Percentiles rank a stretch among this genome's conserved stretches.
These are phyloP conservation scores for Pleomassaria siparia DNA, from an alignment of 2,329 filamentous ascomycete genomes.

Conservation along the genomic window DNA sequence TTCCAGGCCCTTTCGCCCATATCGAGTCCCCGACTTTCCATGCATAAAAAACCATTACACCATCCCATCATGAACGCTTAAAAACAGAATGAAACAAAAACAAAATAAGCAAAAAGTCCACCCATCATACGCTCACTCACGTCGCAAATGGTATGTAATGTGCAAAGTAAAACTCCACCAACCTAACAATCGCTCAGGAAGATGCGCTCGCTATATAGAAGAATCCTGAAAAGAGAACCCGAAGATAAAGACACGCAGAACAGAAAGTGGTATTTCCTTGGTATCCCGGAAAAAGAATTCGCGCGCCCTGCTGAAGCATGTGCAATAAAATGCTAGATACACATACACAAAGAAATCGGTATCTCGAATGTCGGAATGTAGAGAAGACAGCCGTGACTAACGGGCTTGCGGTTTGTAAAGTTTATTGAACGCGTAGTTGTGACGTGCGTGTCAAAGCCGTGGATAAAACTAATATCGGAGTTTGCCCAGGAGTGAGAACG, in stretches of 20 bases:
- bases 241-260: neutral
- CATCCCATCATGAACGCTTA: neutral
- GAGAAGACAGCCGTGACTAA: neutral
- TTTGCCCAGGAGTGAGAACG: constrained; percentile 53
- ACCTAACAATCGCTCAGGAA: neutral
- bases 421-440: no score
- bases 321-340: neutral
- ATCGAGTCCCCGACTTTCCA: neutral
- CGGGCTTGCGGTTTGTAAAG: no score
- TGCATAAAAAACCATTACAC: constrained; percentile 2
- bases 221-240: neutral
- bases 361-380: no score
- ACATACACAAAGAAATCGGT: neutral
- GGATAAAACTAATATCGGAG: constrained; percentile 44
- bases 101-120: neutral
- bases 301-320: neutral
- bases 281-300: neutral
- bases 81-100: neutral
- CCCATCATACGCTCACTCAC: neutral
- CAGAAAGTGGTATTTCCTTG: neutral
- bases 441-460: neutral
- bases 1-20: no score
- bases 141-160: neutral
- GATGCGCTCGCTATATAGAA: neutral
- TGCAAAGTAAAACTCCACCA: neutral